A percentile compares a stretch with the other conserved stretches of the same genome.
Conservation (phyloP, 2,329 filamentous ascomycete species). For the Calonectria crousiana region DNA sequence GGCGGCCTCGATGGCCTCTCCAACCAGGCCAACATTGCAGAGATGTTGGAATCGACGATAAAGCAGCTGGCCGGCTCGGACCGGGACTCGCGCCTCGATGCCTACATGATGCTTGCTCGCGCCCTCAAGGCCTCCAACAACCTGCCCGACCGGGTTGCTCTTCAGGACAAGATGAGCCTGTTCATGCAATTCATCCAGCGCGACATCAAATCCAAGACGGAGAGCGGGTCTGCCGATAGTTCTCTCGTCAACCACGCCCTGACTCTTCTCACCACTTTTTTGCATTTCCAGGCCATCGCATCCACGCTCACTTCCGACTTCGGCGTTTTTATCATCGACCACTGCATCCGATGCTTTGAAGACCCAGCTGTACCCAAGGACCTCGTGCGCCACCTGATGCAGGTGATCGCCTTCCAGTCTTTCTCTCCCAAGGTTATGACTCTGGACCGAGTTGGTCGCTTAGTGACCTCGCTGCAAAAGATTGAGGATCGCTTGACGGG, state of each 20-base stretch:
- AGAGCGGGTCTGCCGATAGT: slow-evolving; percentile 69
- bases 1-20: slow-evolving; percentile 55
- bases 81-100: slow-evolving; percentile 81
- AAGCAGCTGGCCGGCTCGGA: slow-evolving; percentile 84
- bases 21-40: slow-evolving; percentile 70
- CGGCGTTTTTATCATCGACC: slow-evolving; percentile 82
- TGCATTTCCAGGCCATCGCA: slow-evolving; percentile 79
- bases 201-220: slow-evolving; percentile 76
- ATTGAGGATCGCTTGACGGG: slow-evolving; percentile 82
- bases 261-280: slow-evolving; percentile 80
- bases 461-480: slow-evolving; percentile 78
- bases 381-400: slow-evolving; percentile 82
- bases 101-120: slow-evolving; percentile 83
- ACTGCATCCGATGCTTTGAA: slow-evolving; percentile 80
- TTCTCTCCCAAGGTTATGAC: slow-evolving; percentile 83
- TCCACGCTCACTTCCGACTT: slow-evolving; percentile 82
- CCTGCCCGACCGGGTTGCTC: slow-evolving; percentile 78
- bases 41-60: slow-evolving; percentile 87
- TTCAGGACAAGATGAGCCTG: slow-evolving; percentile 81
- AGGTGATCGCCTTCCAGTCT: slow-evolving; percentile 83
- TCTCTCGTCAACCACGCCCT: slow-evolving; percentile 83
- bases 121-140: slow-evolving; percentile 86
- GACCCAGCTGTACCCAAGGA: slow-evolving; percentile 79
- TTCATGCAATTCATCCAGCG: slow-evolving; percentile 87
- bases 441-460: slow-evolving; percentile 73